These are phyloP conservation scores for Lactarius sp. DNA, from an alignment of 768 basidiomycete species.

Conservation along the genomic window DNA sequence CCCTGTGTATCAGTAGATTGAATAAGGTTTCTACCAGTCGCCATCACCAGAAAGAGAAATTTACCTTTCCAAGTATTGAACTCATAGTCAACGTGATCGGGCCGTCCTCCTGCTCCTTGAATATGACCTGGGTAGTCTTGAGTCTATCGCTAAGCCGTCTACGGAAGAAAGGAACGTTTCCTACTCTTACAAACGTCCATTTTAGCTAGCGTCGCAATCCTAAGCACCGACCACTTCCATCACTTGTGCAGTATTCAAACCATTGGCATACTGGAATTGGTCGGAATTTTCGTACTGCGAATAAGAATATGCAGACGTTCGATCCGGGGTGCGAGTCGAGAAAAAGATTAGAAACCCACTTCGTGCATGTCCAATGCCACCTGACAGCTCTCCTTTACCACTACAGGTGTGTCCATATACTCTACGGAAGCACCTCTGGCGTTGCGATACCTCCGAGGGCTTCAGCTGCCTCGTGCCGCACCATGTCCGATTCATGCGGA, in stretches of 20 bases:
- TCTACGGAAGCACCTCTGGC: conserved; percentile 83
- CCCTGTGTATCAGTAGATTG: conserved; percentile 31
- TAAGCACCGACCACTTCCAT: conserved; percentile 25
- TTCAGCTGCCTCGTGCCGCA: conserved; percentile 97
- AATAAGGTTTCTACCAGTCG: not conserved
- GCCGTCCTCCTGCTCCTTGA: conserved; percentile 31
- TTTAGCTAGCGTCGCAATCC: no score
- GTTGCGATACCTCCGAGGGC: conserved; percentile 97
- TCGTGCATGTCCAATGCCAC: conserved; percentile 98
- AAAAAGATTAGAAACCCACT: conserved; percentile 40
- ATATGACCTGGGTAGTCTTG: conserved; percentile 31
- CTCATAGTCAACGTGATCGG: conserved; percentile 33
- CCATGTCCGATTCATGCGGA: conserved; percentile 83
- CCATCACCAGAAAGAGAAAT: not conserved
- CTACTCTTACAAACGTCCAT: no score
- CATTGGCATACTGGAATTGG: conserved; percentile 75
- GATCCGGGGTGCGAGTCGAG: not conserved
- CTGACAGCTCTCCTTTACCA: conserved; percentile 93
- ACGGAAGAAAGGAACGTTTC: no score
- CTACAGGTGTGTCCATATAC: conserved; percentile 73
- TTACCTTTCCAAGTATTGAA: conserved; percentile 37
- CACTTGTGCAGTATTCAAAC: conserved; percentile 32
- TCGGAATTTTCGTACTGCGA: conserved; percentile 72
- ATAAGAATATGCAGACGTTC: not conserved
- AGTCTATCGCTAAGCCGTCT: conserved; percentile 3